Conservation (phyloP, 345 rosid species). For the Sapria himalayana region DNA sequence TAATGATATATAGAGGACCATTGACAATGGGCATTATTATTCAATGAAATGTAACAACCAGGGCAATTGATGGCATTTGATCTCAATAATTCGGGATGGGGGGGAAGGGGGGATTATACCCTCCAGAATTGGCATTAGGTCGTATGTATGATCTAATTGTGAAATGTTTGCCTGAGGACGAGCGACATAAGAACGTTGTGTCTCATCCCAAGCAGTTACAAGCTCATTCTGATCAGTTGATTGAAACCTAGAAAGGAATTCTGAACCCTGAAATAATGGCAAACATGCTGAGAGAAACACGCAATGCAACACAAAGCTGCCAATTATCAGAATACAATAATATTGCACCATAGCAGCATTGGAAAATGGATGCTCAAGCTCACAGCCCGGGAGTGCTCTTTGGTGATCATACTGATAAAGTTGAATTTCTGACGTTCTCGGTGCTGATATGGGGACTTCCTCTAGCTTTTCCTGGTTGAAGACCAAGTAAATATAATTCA, state of each 20-base stretch:
- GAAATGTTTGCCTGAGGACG: conserved; percentile 19
- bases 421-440: conserved; percentile 23
- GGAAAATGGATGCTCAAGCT: conserved; percentile 39
- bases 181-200: conserved; percentile 18
- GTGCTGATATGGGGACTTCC: conserved; percentile 51
- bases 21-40: no score
- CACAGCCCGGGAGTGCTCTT: conserved; percentile 69
- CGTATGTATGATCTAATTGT: conserved; percentile 20
- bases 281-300: background rate
- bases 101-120: no score
- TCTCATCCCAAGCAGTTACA: conserved; percentile 69
- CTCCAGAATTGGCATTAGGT: conserved; percentile 40
- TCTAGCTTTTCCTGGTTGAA: conserved; percentile 50
- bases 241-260: conserved; percentile 50
- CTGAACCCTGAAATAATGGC: conserved; percentile 31
- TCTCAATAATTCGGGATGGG: no score
- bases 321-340: background rate
- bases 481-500: background rate
- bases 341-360: conserved; percentile 51
- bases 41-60: no score
- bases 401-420: conserved; percentile 25
- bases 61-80: no score
- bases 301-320: background rate
- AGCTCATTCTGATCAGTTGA: conserved; percentile 51
- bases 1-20: no score